Evolutionary conservation across 2,329 filamentous ascomycete species (phyloP).

Genomic region (Balansia obtecta): DNA sequence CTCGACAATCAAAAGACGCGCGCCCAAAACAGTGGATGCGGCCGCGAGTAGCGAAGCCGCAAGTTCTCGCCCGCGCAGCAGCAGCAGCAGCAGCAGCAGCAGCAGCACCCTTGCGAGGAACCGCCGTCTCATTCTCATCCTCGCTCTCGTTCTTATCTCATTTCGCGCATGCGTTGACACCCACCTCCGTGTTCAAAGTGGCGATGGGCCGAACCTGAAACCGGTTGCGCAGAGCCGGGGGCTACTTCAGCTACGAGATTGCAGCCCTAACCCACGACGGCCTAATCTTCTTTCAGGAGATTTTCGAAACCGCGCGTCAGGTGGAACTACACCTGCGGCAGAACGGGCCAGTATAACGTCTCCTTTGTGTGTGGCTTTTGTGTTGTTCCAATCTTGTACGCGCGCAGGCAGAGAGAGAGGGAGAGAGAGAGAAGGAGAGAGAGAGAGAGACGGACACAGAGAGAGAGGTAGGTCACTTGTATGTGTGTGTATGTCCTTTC

Average conservation of each 20-base stretch:
- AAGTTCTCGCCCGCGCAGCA: too few species aligned
- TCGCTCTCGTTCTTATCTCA: slow-evolving; percentile 1
- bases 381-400: not conserved
- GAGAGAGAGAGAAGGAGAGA: too few species aligned
- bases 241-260: not conserved
- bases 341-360: not conserved
- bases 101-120: too few species aligned
- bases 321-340: not conserved
- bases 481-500: too few species aligned
- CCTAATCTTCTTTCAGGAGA: not conserved
- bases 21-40: too few species aligned
- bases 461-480: too few species aligned
- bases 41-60: too few species aligned
- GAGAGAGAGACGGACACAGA: too few species aligned
- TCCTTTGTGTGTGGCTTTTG: not conserved
- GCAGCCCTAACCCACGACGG: not conserved
- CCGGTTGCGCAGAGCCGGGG: slow-evolving; percentile 1
- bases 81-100: too few species aligned
- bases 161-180: slow-evolving; percentile 1
- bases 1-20: too few species aligned
- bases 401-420: too few species aligned
- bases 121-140: too few species aligned
- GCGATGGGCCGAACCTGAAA: slow-evolving; percentile 7
- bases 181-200: not conserved
- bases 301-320: not conserved